Conservation (phyloP, 192 early-diverging fungal species). For the Coemansia sp. region DNA sequence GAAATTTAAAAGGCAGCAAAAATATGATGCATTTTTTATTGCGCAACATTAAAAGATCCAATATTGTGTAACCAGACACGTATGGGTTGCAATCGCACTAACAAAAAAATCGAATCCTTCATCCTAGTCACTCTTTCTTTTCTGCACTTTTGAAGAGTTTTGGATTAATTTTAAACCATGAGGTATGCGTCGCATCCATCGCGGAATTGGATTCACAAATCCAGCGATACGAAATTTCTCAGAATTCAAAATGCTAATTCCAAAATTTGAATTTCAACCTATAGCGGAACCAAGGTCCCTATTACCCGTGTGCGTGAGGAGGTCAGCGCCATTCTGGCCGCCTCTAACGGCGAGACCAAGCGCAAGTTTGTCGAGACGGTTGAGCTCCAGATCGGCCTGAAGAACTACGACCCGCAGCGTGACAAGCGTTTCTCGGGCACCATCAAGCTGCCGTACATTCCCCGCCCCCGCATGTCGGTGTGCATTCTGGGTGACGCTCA, state of each 20-base stretch:
- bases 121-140: too few species aligned
- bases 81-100: too few species aligned
- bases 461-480: constrained; percentile 92
- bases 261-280: not conserved
- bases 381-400: constrained; percentile 97
- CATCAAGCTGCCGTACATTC: constrained; percentile 89
- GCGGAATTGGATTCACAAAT: not conserved
- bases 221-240: not conserved
- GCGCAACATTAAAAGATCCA: too few species aligned
- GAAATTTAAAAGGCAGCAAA: not conserved
- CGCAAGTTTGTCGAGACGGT: constrained; percentile 97
- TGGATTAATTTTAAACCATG: too few species aligned
- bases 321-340: constrained; percentile 65
- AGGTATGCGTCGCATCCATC: too few species aligned
- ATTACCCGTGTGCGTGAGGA: constrained; percentile 85
- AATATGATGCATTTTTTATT: not conserved
- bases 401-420: constrained; percentile 99
- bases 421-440: constrained; percentile 99
- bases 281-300: constrained; percentile 71
- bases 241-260: not conserved
- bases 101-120: too few species aligned
- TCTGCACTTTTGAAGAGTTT: too few species aligned
- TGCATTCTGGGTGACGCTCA: constrained; percentile 94
- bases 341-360: constrained; percentile 79
- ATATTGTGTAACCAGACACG: too few species aligned